phyloP scores from a whole-genome alignment of 495 filamentous ascomycete species.

The Talaromyces thailandensis region DNA sequence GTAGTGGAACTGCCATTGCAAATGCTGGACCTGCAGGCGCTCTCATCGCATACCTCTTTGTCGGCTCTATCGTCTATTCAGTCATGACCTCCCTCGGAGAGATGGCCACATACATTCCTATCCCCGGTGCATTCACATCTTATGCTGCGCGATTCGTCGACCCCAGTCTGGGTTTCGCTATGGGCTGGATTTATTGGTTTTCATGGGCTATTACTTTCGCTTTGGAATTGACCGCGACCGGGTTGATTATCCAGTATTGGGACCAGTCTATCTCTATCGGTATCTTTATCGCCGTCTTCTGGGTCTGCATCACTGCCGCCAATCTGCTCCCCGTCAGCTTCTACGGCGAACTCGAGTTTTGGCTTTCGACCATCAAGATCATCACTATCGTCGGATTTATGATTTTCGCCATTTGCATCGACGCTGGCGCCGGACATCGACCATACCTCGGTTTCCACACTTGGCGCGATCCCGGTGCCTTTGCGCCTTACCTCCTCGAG shows the following conservation, averaged over 20 bases:
- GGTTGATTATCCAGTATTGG: conserved; percentile 72
- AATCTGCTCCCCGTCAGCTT: conserved; percentile 55
- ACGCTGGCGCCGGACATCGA: conserved; percentile 51
- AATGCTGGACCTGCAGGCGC: conserved; percentile 58
- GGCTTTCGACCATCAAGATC: conserved; percentile 59
- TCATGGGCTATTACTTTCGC: conserved; percentile 57
- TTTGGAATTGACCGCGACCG: conserved; percentile 66
- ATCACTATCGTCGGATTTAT: conserved; percentile 56
- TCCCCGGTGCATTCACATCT: conserved; percentile 66
- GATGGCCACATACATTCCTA: conserved; percentile 70
- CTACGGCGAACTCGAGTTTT: conserved; percentile 58
- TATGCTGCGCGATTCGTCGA: conserved; percentile 68
- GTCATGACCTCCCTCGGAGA: conserved; percentile 50
- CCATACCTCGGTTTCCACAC: conserved; percentile 55
- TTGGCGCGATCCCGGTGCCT: conserved; percentile 62
- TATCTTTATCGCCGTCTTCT: conserved; percentile 70
- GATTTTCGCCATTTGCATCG: conserved; percentile 58
- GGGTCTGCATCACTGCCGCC: conserved; percentile 56
- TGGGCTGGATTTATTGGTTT: conserved; percentile 75
- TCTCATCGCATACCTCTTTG: conserved; percentile 60
- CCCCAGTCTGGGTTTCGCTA: conserved; percentile 65
- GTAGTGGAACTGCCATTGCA: conserved; percentile 56
- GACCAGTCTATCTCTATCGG: conserved; percentile 48
- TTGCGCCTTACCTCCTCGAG: conserved; percentile 48
- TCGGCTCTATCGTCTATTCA: conserved; percentile 51